Conservation (phyloP, 495 filamentous ascomycete genomes). For the Trichocladium antarcticum region DNA sequence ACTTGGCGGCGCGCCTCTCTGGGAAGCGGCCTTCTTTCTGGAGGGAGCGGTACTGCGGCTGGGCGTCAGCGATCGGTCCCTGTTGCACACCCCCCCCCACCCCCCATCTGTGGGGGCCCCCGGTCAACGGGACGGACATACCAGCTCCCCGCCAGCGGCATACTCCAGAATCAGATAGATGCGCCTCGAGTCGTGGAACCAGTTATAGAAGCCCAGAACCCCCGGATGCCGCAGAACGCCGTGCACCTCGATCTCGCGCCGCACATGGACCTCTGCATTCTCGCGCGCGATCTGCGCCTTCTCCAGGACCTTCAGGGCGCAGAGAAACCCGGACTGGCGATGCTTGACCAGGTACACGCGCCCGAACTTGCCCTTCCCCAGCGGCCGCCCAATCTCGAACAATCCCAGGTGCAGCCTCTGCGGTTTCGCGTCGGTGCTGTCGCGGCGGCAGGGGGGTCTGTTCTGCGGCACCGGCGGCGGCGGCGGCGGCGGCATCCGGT, state of each 20-base stretch:
- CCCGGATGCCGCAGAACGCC: slow-evolving; percentile 92
- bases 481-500: no score
- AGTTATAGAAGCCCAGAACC: slow-evolving; percentile 83
- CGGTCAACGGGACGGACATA: no score
- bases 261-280: slow-evolving; percentile 85
- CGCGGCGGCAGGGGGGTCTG: no score
- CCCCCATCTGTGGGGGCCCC: no score
- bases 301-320: slow-evolving; percentile 91
- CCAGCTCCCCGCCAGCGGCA: slow-evolving; percentile 81
- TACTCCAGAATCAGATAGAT: slow-evolving; percentile 97
- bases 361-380: slow-evolving; percentile 97
- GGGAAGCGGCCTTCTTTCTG: slow-evolving; percentile 78
- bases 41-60: slow-evolving; percentile 95
- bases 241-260: slow-evolving; percentile 96
- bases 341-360: slow-evolving; percentile 93
- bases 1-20: slow-evolving; percentile 92
- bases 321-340: slow-evolving; percentile 79
- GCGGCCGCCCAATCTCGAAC: slow-evolving; percentile 95
- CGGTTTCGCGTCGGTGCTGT: slow-evolving; percentile 1
- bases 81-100: no score
- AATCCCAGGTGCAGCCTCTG: slow-evolving; percentile 89
- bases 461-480: no score
- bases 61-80: no score
- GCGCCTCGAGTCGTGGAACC: slow-evolving; percentile 94
- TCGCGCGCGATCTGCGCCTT: slow-evolving; percentile 86